Evolutionary conservation across 768 basidiomycete genomes (phyloP).

Genomic region (Rhodotorula diobovata): DNA sequence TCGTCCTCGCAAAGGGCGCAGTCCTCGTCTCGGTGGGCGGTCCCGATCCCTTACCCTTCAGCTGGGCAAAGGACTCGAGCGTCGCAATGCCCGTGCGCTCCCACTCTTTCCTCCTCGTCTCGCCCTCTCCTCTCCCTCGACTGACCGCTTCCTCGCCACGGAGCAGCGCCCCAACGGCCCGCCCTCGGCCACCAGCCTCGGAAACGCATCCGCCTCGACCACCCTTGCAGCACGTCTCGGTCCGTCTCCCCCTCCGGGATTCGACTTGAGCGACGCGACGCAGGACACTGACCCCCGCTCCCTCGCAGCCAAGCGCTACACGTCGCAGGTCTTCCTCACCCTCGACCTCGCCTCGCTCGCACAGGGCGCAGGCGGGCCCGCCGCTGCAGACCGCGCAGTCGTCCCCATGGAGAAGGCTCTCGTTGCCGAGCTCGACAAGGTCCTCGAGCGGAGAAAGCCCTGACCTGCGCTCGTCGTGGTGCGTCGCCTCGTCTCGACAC

Average conservation of each 20-base stretch:
- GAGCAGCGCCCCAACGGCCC: neutral
- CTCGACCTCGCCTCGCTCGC: slow-evolving; percentile 31
- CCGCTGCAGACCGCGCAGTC: neutral
- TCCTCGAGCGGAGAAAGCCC: neutral
- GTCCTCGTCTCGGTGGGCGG: slow-evolving; percentile 18
- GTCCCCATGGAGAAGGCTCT: slow-evolving; percentile 3
- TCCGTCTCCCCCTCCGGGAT: neutral
- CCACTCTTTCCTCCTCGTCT: neutral
- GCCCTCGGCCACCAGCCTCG: neutral
- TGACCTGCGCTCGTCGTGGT: neutral
- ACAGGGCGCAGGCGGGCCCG: neutral
- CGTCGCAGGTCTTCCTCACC: slow-evolving; percentile 32
- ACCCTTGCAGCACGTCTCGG: slow-evolving; percentile 17
- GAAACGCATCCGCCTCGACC: slow-evolving; percentile 10
- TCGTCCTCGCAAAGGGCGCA: neutral
- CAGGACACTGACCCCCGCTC: neutral
- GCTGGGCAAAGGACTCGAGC: slow-evolving; percentile 13
- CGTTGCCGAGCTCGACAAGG: slow-evolving; percentile 1
- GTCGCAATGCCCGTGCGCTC: slow-evolving; percentile 27
- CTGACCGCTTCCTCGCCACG: neutral
- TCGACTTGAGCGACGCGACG: too few relatives aligned
- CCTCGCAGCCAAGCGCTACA: slow-evolving; percentile 33
- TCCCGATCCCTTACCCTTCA: slow-evolving; percentile 1
- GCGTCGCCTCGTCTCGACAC: too few relatives aligned
- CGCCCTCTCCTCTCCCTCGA: neutral